Evolutionary conservation across 805 yeast genomes (phyloP).

Genomic region (Myxozyma monticola): DNA sequence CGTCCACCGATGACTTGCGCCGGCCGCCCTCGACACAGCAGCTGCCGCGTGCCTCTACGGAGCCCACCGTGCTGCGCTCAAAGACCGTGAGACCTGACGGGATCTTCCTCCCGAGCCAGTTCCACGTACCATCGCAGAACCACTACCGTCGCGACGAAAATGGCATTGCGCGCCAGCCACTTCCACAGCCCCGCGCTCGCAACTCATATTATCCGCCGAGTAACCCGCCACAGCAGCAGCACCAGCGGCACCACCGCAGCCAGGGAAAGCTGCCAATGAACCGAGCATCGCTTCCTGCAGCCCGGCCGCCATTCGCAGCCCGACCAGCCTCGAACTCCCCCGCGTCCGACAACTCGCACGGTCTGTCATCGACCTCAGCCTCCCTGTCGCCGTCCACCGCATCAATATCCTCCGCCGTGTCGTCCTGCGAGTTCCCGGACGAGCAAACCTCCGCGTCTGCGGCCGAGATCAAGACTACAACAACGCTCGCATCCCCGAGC

Average conservation of each 20-base stretch:
- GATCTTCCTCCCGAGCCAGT: conserved; percentile 8
- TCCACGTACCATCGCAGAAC: conserved; percentile 7
- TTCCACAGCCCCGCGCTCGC: conserved; percentile 10
- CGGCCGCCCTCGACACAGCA: conserved; percentile 2
- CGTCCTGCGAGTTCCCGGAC: background rate
- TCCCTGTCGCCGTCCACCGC: background rate
- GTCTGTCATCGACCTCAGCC: background rate
- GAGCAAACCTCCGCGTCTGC: background rate
- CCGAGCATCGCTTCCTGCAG: too few relatives aligned
- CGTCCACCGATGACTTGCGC: background rate
- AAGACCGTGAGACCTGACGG: too few relatives aligned
- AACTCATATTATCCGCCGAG: too few relatives aligned
- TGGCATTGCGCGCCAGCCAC: conserved; percentile 8
- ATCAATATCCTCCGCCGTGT: background rate
- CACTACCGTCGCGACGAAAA: conserved; percentile 1
- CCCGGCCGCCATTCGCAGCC: too few relatives aligned
- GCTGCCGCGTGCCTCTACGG: conserved; percentile 8
- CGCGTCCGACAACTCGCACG: background rate
- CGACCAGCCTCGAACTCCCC: too few relatives aligned
- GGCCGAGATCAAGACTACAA: background rate
- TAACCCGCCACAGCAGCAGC: too few relatives aligned
- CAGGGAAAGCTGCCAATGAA: too few relatives aligned
- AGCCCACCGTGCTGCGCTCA: background rate
- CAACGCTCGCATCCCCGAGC: background rate
- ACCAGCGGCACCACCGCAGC: too few relatives aligned